Conservation (phyloP, 2,329 filamentous ascomycete genomes). For the Fusarium coicis region DNA sequence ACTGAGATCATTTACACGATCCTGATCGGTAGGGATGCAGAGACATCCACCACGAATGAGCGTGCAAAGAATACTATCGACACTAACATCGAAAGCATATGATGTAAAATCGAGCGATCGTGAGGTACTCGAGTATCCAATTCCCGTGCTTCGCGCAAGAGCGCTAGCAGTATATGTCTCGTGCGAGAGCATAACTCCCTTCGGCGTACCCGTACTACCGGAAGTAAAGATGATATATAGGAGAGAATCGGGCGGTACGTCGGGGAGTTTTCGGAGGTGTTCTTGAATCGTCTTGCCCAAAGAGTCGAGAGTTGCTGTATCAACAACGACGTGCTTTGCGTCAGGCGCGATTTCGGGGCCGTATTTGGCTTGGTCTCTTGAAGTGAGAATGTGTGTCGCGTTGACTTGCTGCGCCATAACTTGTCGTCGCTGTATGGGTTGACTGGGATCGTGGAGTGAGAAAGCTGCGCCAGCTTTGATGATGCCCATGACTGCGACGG, state of each 20-base stretch:
- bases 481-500: slow-evolving; percentile 46
- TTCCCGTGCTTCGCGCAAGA: slow-evolving; percentile 42
- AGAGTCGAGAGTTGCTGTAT: slow-evolving; percentile 15
- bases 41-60: slow-evolving; percentile 62
- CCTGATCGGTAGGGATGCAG: slow-evolving; percentile 65
- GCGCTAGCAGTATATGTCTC: slow-evolving; percentile 58
- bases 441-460: slow-evolving; percentile 46
- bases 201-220: slow-evolving; percentile 71
- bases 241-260: slow-evolving; percentile 55
- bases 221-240: slow-evolving; percentile 73
- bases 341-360: slow-evolving; percentile 33
- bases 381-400: slow-evolving; percentile 36
- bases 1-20: slow-evolving; percentile 62
- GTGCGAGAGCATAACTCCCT: slow-evolving; percentile 67
- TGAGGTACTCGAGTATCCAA: slow-evolving; percentile 54
- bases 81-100: slow-evolving; percentile 65
- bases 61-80: slow-evolving; percentile 65
- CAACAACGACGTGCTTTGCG: slow-evolving; percentile 32
- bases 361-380: slow-evolving; percentile 26
- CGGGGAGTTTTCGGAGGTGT: slow-evolving; percentile 43
- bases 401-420: slow-evolving; percentile 37
- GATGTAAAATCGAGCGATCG: slow-evolving; percentile 60
- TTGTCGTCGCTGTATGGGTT: slow-evolving; percentile 40
- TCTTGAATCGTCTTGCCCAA: slow-evolving; percentile 27
- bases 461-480: slow-evolving; percentile 50